Conservation (phyloP, 495 filamentous ascomycete species). For the Clavariopsis aquatica region DNA sequence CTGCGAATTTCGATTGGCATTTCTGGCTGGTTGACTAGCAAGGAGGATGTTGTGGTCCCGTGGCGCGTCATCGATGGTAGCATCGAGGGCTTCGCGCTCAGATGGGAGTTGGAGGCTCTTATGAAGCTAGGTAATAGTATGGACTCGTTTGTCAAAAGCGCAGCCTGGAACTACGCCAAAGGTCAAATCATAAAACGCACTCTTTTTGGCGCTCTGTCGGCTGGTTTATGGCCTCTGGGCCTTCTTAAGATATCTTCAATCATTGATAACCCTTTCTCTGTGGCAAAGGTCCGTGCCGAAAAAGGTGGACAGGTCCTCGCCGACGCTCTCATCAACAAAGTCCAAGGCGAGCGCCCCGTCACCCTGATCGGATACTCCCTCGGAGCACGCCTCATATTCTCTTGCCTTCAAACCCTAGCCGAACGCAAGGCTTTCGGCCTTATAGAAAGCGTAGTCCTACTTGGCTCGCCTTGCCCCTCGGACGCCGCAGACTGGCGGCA, state of each 20-base stretch:
- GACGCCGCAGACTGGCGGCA: conserved; percentile 64
- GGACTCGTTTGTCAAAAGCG: conserved; percentile 69
- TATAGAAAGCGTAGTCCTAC: conserved; percentile 79
- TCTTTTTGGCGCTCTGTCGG: conserved; percentile 70
- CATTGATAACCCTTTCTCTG: conserved; percentile 86
- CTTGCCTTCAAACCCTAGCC: conserved; percentile 73
- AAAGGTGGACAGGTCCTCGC: conserved; percentile 85
- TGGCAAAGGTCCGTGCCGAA: conserved; percentile 78
- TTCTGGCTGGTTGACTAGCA: conserved; percentile 75
- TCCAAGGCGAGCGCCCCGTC: conserved; percentile 85
- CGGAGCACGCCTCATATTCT: conserved; percentile 86
- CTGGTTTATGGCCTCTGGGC: conserved; percentile 72
- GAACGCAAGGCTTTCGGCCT: conserved; percentile 80
- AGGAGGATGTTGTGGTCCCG: conserved; percentile 67
- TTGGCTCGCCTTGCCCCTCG: conserved; percentile 79
- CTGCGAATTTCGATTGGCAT: conserved; percentile 82
- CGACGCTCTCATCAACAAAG: conserved; percentile 82
- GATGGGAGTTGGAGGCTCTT: conserved; percentile 79
- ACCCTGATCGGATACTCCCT: conserved; percentile 87
- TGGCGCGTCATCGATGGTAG: conserved; percentile 73
- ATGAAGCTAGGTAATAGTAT: conserved; percentile 76
- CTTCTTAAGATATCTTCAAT: conserved; percentile 78
- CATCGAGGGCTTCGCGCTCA: conserved; percentile 78
- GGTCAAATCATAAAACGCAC: conserved; percentile 75
- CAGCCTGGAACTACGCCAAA: conserved; percentile 76